Evolutionary conservation across 164 flowering plant species (phyloP).

Genomic region (Tinospora cordifolia): DNA sequence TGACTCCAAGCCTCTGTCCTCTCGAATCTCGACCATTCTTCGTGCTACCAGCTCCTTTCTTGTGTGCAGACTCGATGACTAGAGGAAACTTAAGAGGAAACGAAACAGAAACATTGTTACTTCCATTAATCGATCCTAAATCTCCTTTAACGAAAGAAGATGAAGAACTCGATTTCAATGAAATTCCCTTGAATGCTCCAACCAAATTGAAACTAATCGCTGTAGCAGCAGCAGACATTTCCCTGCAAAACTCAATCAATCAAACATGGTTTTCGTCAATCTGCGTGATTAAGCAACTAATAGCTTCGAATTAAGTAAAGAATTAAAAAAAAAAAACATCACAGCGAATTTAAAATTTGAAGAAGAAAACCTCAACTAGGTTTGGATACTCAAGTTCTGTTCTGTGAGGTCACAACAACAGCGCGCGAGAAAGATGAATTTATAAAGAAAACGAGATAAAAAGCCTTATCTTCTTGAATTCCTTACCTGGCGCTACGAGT

Average conservation of each 20-base stretch:
- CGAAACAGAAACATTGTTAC: constrained; percentile 25
- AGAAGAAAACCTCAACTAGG: too few relatives aligned
- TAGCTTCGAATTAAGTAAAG: too few relatives aligned
- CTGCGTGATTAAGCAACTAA: too few relatives aligned
- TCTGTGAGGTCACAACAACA: not conserved
- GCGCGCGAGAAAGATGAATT: not conserved
- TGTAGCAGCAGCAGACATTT: constrained; percentile 38
- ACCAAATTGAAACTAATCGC: constrained; percentile 36
- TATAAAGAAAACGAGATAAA: not conserved
- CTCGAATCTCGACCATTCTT: constrained; percentile 89
- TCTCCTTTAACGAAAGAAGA: constrained; percentile 51
- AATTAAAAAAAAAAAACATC: too few relatives aligned
- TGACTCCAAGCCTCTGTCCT: constrained; percentile 85
- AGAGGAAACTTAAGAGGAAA: constrained; percentile 38
- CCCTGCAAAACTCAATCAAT: constrained; percentile 3
- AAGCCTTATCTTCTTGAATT: too few relatives aligned
- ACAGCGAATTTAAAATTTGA: too few relatives aligned
- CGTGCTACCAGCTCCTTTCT: constrained; percentile 95
- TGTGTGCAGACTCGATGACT: constrained; percentile 76
- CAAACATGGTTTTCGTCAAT: too few relatives aligned
- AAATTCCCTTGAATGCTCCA: constrained; percentile 53
- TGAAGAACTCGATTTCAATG: constrained; percentile 42
- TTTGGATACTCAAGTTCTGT: too few relatives aligned
- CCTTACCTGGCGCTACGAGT: too few relatives aligned
- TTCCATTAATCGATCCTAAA: constrained; percentile 18